Evolutionary conservation across 176 grass and related monocot species (phyloP), one percentile per base, ranked within the genome.

Genomic region (Microstegium vimineum): DNA sequence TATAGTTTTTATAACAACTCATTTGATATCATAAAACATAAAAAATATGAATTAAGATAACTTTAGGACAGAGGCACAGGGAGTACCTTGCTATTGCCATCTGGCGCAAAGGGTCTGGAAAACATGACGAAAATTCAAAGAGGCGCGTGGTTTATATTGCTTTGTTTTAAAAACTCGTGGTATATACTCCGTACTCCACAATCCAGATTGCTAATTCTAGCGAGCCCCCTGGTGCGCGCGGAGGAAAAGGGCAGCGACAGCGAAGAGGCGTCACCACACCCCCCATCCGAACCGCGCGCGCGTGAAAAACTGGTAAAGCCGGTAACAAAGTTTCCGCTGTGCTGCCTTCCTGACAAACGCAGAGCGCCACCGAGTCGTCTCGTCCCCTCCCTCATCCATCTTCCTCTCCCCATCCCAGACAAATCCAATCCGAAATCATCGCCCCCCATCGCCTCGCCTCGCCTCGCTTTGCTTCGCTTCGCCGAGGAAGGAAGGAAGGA

Each of bases 341-440:
- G 22, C 34, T 13, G 17, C 34, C n/a, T 18, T 0, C 2, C 13
- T 9, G 27, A 62, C 33, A 65, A 66, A 41, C 79, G 63, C 38
- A 33, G 71, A 25, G 45, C 78, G 71, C 72, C 26, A 47, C 15
- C 45, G 45, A 47, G 17, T 47, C 45, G 45, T 47, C 45, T 43
- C 41, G 13, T 60, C 20, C 34, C 14, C 40, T 16, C 17, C 75
- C 41, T 18, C 4, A 47, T 16, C 36, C 2, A 37, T 40, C 14
- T 38, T 17, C 51, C 20, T 56, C 2, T 41, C 41, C 40, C 11
- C 13, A 25, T 51, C 70, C 66, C 33, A 65, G 18, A 56, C 28
- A 68, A 74, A 86, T 35, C 84, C 84, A 56, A 74, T 57, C 81
- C 75, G 30, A 66, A 47, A 49, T 31, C 6, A 4, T 11, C 26